Evolutionary conservation across 108 stramenopile genomes (phyloP).

Genomic region (Nannochloropsis gaditana): DNA sequence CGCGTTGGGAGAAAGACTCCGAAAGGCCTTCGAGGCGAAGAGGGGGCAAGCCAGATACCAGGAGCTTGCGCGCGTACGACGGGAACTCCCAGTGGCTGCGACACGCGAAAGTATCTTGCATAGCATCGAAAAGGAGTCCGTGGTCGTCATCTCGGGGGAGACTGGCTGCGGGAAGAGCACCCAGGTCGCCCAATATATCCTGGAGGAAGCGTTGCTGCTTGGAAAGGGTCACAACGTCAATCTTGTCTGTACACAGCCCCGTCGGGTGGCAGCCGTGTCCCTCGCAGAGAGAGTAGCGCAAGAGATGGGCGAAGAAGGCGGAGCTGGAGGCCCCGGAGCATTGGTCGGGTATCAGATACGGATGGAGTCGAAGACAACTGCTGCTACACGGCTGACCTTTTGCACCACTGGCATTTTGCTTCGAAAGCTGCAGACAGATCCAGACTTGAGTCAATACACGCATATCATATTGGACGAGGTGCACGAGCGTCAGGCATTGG

Average conservation of each 20-base stretch:
- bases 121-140: constrained; percentile 38
- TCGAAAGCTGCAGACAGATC: constrained; percentile 77
- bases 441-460: constrained; percentile 65
- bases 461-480: constrained; percentile 94
- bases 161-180: constrained; percentile 67
- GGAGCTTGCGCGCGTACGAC: neutral
- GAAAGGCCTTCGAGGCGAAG: neutral
- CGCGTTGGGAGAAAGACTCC: neutral
- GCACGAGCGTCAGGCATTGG: constrained; percentile 81
- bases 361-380: constrained; percentile 68
- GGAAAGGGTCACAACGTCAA: constrained; percentile 51
- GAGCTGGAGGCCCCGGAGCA: neutral
- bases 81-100: constrained; percentile 15
- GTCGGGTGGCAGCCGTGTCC: constrained; percentile 71
- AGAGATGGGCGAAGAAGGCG: constrained; percentile 10
- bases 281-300: constrained; percentile 68
- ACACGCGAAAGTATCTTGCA: constrained; percentile 29
- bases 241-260: constrained; percentile 70
- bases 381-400: constrained; percentile 73
- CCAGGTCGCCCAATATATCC: constrained; percentile 75
- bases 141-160: constrained; percentile 56
- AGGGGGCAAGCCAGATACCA: neutral
- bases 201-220: constrained; percentile 56
- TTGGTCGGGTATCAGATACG: constrained; percentile 82
- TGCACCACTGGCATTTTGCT: constrained; percentile 96